Conservation (phyloP, 2,329 filamentous ascomycete genomes). For the Colletotrichum cuscutae region DNA sequence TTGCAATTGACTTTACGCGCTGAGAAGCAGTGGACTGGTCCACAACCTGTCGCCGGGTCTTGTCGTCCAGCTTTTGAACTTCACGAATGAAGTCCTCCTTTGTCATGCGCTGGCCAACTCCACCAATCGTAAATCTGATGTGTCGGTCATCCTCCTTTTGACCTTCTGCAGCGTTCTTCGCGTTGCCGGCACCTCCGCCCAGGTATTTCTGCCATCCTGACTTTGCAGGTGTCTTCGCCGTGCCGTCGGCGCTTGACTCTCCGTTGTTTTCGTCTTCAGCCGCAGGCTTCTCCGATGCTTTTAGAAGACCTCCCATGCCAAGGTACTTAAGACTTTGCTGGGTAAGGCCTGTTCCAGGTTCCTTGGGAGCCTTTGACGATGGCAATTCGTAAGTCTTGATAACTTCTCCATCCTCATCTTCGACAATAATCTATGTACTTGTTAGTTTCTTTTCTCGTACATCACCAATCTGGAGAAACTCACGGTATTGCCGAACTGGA, state of each 20-base stretch:
- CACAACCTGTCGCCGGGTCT: slow-evolving; percentile 66
- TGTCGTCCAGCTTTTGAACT: slow-evolving; percentile 77
- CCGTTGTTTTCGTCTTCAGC: slow-evolving; percentile 43
- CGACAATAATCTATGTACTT: slow-evolving; percentile 76
- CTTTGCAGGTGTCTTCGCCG: slow-evolving; percentile 52
- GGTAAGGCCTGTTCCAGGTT: slow-evolving; percentile 44
- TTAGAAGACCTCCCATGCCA: slow-evolving; percentile 59
- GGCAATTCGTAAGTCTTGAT: slow-evolving; percentile 86
- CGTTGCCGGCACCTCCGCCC: slow-evolving; percentile 47
- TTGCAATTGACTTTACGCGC: slow-evolving; percentile 61
- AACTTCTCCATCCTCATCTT: slow-evolving; percentile 87
- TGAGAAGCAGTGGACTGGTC: slow-evolving; percentile 60
- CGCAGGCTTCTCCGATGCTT: slow-evolving; percentile 50
- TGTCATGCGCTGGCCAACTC: slow-evolving; percentile 78
- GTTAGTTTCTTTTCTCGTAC: slow-evolving; percentile 40
- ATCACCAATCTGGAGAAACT: slow-evolving; percentile 39
- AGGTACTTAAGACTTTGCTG: slow-evolving; percentile 63
- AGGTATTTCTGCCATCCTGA: slow-evolving; percentile 63
- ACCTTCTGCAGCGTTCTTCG: slow-evolving; percentile 51
- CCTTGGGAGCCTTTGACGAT: slow-evolving; percentile 53
- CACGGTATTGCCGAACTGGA: slow-evolving; percentile 85
- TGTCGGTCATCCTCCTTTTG: slow-evolving; percentile 74
- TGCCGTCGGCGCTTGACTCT: slow-evolving; percentile 44
- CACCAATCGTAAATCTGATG: slow-evolving; percentile 81
- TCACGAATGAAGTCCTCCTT: slow-evolving; percentile 83